Evolutionary conservation across 768 basidiomycete genomes (phyloP).

Genomic region (Hirschioporus abietinus): DNA sequence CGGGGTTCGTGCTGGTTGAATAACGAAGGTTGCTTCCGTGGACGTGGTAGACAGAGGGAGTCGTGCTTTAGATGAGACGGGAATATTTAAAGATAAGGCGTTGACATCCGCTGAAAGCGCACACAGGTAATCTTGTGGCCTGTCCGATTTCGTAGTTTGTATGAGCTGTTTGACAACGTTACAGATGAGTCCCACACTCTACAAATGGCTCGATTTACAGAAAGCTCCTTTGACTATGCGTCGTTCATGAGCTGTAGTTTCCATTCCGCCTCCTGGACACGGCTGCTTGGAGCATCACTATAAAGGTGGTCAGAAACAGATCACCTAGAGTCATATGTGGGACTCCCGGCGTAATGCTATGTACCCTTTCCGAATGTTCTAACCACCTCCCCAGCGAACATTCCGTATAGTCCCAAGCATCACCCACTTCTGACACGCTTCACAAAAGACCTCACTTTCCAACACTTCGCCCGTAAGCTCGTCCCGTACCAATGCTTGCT

Average conservation of each 20-base stretch:
- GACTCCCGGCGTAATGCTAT: neutral
- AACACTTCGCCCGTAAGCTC: neutral
- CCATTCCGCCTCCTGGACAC: slow-evolving; percentile 57
- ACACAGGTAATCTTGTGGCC: slow-evolving; percentile 42
- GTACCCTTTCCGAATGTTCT: neutral
- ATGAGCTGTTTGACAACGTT: slow-evolving; percentile 46
- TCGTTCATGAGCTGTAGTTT: slow-evolving; percentile 62
- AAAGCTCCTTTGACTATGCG: slow-evolving; percentile 47
- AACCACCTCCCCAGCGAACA: slow-evolving; percentile 1
- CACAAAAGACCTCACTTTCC: slow-evolving; percentile 2
- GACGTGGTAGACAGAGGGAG: slow-evolving; percentile 17
- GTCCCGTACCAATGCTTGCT: neutral
- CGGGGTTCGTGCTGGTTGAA: slow-evolving; percentile 19
- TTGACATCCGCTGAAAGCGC: slow-evolving; percentile 16
- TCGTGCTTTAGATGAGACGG: slow-evolving; percentile 6
- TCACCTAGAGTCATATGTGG: neutral
- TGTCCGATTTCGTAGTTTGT: slow-evolving; percentile 55
- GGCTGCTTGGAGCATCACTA: slow-evolving; percentile 43
- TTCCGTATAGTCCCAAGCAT: neutral
- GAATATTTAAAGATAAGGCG: slow-evolving; percentile 1
- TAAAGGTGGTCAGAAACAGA: slow-evolving; percentile 2
- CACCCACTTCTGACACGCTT: slow-evolving; percentile 1
- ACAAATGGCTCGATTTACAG: slow-evolving; percentile 44
- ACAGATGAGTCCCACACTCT: slow-evolving; percentile 41
- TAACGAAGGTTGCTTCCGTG: slow-evolving; percentile 34